These are phyloP conservation scores for Scheffersomyces illinoinensis DNA, from an alignment of 1,139 yeast species.

Conservation along the genomic window DNA sequence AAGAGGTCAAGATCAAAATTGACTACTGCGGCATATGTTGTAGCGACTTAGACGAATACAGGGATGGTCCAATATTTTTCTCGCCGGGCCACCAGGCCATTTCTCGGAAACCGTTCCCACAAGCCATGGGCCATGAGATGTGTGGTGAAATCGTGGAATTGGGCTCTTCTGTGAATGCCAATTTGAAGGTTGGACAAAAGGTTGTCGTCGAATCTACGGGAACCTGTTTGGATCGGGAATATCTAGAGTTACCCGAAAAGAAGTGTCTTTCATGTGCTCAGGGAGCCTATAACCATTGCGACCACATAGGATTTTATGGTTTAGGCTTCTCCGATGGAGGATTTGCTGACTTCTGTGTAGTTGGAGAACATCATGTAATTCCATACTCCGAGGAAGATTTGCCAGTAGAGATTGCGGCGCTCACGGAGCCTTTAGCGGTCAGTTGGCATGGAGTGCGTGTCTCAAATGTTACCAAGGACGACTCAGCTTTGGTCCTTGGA, in stretches of 20 bases:
- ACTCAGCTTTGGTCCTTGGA: constrained; percentile 54
- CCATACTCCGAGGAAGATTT: constrained; percentile 31
- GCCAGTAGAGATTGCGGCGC: constrained; percentile 48
- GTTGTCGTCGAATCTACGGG: constrained; percentile 56
- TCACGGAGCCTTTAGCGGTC: constrained; percentile 47
- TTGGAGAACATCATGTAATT: constrained; percentile 35
- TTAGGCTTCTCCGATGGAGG: constrained; percentile 49
- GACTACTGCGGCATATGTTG: constrained; percentile 8
- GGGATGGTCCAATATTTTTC: constrained; percentile 6
- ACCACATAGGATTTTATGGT: constrained; percentile 42
- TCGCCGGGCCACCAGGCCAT: neutral
- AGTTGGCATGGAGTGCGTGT: constrained; percentile 50
- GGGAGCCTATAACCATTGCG: constrained; percentile 51
- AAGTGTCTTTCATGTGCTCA: constrained; percentile 43
- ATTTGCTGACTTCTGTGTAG: constrained; percentile 42
- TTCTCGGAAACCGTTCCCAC: constrained; percentile 3
- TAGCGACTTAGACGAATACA: constrained; percentile 7
- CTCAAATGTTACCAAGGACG: constrained; percentile 40
- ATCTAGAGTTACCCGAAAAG: constrained; percentile 21
- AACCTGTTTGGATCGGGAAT: constrained; percentile 43
- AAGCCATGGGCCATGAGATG: constrained; percentile 10
- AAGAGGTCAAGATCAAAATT: constrained; percentile 5
- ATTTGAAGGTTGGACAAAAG: constrained; percentile 4
- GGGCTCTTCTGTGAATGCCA: constrained; percentile 4
- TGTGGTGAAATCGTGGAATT: constrained; percentile 7